These are phyloP conservation scores for Ceratocystis huliohia DNA, from an alignment of 2,329 filamentous ascomycete genomes.

Conservation along the genomic window DNA sequence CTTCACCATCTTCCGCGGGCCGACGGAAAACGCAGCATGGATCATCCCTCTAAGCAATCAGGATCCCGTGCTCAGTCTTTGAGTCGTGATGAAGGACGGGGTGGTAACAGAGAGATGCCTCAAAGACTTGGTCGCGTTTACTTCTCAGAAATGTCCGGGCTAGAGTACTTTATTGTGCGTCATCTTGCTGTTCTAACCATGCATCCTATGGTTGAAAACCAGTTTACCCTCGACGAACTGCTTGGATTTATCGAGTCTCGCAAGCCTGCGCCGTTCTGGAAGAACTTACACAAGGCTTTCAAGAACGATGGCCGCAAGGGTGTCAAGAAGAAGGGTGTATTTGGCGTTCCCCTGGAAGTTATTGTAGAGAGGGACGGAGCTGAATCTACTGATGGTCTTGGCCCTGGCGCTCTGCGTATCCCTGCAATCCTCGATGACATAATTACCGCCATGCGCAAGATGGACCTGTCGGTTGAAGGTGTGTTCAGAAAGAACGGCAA, in stretches of 20 bases:
- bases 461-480: conserved; percentile 97
- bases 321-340: conserved; percentile 84
- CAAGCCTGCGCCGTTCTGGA: conserved; percentile 87
- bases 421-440: conserved; percentile 93
- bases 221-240: conserved; percentile 89
- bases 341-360: conserved; percentile 76
- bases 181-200: conserved; percentile 91
- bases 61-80: conserved; percentile 13
- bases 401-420: conserved; percentile 77
- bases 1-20: conserved; percentile 57
- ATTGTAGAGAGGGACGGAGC: conserved; percentile 89
- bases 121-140: conserved; percentile 58
- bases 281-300: conserved; percentile 93
- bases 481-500: conserved; percentile 99
- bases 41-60: conserved; percentile 4
- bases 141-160: conserved; percentile 86
- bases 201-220: conserved; percentile 76
- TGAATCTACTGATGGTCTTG: conserved; percentile 94
- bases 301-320: conserved; percentile 68
- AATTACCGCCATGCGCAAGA: conserved; percentile 88
- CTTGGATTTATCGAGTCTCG: conserved; percentile 84
- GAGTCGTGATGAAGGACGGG: conserved; percentile 36
- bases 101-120: conserved; percentile 40
- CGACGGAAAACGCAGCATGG: conserved; percentile 35
- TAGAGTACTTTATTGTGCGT: conserved; percentile 95